Percentiles rank a stretch among this genome's conserved stretches.
These are phyloP conservation scores for Pleochaeta shiraiana DNA, from an alignment of 2,329 filamentous ascomycete genomes.

Conservation along the genomic window DNA sequence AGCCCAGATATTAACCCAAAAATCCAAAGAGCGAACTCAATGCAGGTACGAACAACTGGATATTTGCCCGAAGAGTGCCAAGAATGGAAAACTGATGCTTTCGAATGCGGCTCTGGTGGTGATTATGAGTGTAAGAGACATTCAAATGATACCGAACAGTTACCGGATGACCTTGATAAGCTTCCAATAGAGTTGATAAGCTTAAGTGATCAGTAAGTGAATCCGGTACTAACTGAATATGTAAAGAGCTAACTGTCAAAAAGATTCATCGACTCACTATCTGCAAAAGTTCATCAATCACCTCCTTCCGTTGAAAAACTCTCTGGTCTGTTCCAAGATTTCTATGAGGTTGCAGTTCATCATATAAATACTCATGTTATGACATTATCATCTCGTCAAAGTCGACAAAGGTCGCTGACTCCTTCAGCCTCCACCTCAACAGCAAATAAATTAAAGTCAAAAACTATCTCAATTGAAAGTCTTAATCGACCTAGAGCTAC, in stretches of 20 bases:
- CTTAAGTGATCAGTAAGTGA: slow-evolving; percentile 49
- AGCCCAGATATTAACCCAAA: slow-evolving; percentile 11
- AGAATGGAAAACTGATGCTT: slow-evolving; percentile 11
- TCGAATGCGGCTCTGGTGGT: slow-evolving; percentile 22
- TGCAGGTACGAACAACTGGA: slow-evolving; percentile 13
- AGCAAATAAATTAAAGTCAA: slow-evolving; percentile 32
- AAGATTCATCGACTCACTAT: slow-evolving; percentile 80
- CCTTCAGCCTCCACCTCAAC: slow-evolving; percentile 31
- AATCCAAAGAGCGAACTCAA: slow-evolving; percentile 15
- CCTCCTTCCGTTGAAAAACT: slow-evolving; percentile 69
- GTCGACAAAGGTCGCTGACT: slow-evolving; percentile 38
- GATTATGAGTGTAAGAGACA: slow-evolving; percentile 13
- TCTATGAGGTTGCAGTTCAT: slow-evolving; percentile 60
- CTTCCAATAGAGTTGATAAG: slow-evolving; percentile 87
- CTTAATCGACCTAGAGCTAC: slow-evolving; percentile 26
- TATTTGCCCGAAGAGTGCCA: slow-evolving; percentile 7
- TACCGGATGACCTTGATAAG: slow-evolving; percentile 45
- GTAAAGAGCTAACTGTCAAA: neutral
- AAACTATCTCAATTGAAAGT: slow-evolving; percentile 30
- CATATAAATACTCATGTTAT: slow-evolving; percentile 79
- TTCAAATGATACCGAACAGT: slow-evolving; percentile 9
- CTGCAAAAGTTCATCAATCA: slow-evolving; percentile 63
- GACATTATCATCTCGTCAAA: slow-evolving; percentile 51
- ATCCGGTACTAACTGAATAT: neutral
- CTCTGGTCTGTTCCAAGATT: slow-evolving; percentile 80